Evolutionary conservation across 2,329 filamentous ascomycete genomes (phyloP).

Genomic region (Pseudogymnoascus sp.): DNA sequence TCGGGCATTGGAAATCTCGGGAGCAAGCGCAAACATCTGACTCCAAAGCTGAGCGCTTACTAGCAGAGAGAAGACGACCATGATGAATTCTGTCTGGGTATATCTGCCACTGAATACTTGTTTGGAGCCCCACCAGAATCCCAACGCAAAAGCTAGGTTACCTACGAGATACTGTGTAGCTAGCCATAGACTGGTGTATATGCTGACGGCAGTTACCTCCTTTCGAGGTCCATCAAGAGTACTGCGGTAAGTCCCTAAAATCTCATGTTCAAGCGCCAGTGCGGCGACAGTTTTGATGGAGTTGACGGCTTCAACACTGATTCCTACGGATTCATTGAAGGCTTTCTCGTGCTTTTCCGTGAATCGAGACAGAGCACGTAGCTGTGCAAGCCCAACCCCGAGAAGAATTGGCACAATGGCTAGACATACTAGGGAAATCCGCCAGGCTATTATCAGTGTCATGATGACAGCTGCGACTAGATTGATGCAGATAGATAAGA

Average conservation of each 20-base stretch:
- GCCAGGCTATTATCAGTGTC: slow-evolving; percentile 65
- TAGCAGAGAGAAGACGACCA: slow-evolving; percentile 41
- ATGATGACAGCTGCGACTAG: slow-evolving; percentile 59
- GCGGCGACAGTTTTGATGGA: slow-evolving; percentile 51
- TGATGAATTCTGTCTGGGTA: slow-evolving; percentile 35
- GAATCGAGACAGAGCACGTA: slow-evolving; percentile 53
- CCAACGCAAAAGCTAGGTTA: slow-evolving; percentile 45
- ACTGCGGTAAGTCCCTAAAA: slow-evolving; percentile 37
- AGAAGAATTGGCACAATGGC: slow-evolving; percentile 60
- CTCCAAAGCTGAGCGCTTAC: slow-evolving; percentile 41
- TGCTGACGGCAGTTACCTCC: slow-evolving; percentile 36
- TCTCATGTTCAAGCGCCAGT: slow-evolving; percentile 48
- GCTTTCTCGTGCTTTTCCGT: slow-evolving; percentile 56
- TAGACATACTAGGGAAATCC: slow-evolving; percentile 63
- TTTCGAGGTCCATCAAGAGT: slow-evolving; percentile 37
- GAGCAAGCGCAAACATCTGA: background rate
- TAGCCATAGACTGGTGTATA: slow-evolving; percentile 39
- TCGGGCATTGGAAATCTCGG: slow-evolving; percentile 43
- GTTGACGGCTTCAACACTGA: slow-evolving; percentile 51
- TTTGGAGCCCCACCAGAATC: slow-evolving; percentile 51
- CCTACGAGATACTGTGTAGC: slow-evolving; percentile 45
- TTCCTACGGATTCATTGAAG: slow-evolving; percentile 53
- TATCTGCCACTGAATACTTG: slow-evolving; percentile 47
- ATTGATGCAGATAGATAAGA: slow-evolving; percentile 61
- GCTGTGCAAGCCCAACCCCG: slow-evolving; percentile 60